Evolutionary conservation across 768 basidiomycete genomes (phyloP).

Genomic region (Kwoniella pini): DNA sequence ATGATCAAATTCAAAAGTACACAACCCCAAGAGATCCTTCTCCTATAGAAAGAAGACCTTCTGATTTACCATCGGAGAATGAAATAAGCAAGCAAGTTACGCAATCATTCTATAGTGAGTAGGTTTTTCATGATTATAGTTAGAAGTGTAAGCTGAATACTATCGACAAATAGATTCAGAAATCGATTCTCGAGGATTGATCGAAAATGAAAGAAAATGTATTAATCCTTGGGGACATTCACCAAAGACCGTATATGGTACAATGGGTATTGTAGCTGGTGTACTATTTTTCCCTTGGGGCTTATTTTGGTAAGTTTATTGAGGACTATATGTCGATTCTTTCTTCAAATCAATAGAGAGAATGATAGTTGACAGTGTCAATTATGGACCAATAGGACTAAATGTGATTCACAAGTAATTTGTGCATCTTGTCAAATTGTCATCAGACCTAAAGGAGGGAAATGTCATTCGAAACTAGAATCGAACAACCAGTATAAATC

Average conservation of each 20-base stretch:
- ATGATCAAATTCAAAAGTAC: neutral
- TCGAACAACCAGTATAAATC: too few species aligned
- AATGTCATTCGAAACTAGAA: too few species aligned
- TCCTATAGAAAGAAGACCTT: neutral
- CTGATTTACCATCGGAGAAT: neutral
- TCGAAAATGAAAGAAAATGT: neutral
- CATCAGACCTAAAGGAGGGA: constrained; percentile 3
- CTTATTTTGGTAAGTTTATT: constrained; percentile 27
- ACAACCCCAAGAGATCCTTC: neutral
- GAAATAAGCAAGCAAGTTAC: too few species aligned
- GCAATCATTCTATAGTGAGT: too few species aligned
- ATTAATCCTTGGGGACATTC: constrained; percentile 7
- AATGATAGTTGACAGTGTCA: neutral
- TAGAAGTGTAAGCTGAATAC: too few species aligned
- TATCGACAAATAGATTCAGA: neutral
- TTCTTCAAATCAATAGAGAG: too few species aligned
- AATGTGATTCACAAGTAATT: constrained; percentile 17
- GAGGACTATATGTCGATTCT: too few species aligned
- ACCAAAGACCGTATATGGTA: constrained; percentile 19
- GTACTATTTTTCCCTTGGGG: constrained; percentile 36
- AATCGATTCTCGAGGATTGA: neutral
- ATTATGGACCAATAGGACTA: constrained; percentile 10
- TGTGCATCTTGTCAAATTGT: constrained; percentile 18
- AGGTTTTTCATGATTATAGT: too few species aligned
- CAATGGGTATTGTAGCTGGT: constrained; percentile 24